These are phyloP conservation scores for Gossypium schwendimanii DNA, from an alignment of 441 rosid species.

Conservation along the genomic window DNA sequence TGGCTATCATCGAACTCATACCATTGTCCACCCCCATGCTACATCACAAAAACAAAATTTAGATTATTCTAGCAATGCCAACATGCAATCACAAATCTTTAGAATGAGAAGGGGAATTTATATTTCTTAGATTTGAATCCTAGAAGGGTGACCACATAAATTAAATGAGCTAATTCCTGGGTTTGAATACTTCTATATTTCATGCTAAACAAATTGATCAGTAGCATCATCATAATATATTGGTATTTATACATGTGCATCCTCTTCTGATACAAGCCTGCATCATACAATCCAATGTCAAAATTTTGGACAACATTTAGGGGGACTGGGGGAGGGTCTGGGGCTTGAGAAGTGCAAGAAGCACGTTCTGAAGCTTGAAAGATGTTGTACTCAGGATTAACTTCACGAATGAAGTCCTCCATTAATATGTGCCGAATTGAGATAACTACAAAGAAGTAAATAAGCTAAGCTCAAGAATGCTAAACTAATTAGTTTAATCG, in stretches of 20 bases:
- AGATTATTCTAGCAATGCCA: slow-evolving; percentile 1
- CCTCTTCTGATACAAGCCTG: not conserved
- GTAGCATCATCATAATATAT: not conserved
- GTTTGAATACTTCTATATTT: not conserved
- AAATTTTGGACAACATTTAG: not conserved
- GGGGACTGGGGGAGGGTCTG: not conserved
- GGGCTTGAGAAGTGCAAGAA: not conserved
- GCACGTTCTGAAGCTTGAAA: not conserved
- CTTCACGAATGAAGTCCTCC: not conserved
- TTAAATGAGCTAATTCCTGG: not conserved
- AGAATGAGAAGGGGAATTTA: not conserved
- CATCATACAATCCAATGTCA: not conserved
- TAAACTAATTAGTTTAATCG: not conserved
- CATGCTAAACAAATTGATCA: not conserved
- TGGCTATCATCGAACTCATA: slow-evolving; percentile 88
- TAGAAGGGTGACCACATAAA: not conserved
- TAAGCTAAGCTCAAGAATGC: not conserved
- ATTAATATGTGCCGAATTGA: not conserved
- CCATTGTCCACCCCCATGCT: slow-evolving; percentile 95
- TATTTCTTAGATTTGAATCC: not conserved
- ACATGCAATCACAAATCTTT: not conserved
- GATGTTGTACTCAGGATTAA: not conserved
- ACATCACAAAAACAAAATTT: slow-evolving; percentile 18
- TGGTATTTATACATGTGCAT: not conserved
- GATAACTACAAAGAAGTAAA: not conserved